These are phyloP conservation scores for Myrica gale DNA, from an alignment of 306 rosid species.

Conservation along the genomic window DNA sequence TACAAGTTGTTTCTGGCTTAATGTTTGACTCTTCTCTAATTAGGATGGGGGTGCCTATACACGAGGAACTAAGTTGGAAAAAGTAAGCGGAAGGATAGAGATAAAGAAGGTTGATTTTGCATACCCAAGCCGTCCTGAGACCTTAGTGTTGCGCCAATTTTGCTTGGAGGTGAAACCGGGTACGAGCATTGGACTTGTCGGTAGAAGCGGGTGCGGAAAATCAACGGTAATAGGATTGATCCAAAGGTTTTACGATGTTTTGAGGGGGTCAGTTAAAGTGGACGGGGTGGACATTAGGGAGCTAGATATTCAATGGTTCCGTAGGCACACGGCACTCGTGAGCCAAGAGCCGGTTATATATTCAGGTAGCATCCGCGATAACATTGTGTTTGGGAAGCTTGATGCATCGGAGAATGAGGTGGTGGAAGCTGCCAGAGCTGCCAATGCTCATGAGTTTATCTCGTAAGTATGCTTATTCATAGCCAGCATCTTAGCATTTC, in stretches of 20 bases:
- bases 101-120: conserved; percentile 79
- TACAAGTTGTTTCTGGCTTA: no score
- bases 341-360: conserved; percentile 95
- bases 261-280: conserved; percentile 65
- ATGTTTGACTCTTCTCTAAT: not conserved
- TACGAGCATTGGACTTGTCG: conserved; percentile 75
- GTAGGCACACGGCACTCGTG: conserved; percentile 74
- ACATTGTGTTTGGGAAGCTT: conserved; percentile 73
- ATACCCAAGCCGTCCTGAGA: conserved; percentile 69
- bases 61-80: conserved; percentile 49
- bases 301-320: conserved; percentile 65
- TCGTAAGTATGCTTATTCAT: conserved; percentile 52
- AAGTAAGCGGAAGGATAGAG: conserved; percentile 63
- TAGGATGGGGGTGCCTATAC: conserved; percentile 40
- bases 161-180: conserved; percentile 83
- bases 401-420: conserved; percentile 75
- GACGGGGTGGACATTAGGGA: conserved; percentile 83
- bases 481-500: no score
- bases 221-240: conserved; percentile 81
- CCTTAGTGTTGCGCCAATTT: conserved; percentile 56
- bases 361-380: conserved; percentile 66
- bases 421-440: conserved; percentile 74
- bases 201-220: conserved; percentile 93
- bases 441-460: conserved; percentile 88
- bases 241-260: conserved; percentile 79